Conservation (phyloP, 768 basidiomycete genomes). For the Boletus tylopilopsis region DNA sequence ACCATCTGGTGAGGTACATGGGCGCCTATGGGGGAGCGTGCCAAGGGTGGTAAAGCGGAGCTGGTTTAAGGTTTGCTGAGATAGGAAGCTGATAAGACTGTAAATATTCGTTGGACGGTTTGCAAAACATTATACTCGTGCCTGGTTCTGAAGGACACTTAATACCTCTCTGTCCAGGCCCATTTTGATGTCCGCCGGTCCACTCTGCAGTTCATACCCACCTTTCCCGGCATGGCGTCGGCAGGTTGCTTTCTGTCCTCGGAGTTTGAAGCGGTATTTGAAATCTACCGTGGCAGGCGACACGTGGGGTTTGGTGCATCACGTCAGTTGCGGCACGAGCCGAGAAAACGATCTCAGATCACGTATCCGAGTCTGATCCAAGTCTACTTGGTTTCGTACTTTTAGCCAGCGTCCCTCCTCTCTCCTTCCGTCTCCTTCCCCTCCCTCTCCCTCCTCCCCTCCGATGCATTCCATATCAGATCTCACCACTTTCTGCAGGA, state of each 20-base stretch:
- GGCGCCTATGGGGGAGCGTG: slow-evolving; percentile 16
- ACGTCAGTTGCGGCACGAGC: slow-evolving; percentile 20
- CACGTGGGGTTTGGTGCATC: slow-evolving; percentile 1
- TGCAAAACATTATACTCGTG: no score
- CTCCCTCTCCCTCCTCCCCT: not conserved
- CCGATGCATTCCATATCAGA: slow-evolving; percentile 82
- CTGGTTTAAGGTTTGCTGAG: slow-evolving; percentile 22
- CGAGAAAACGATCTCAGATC: slow-evolving; percentile 31
- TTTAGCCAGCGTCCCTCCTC: slow-evolving; percentile 13
- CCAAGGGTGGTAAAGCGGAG: slow-evolving; percentile 24
- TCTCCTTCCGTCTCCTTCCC: slow-evolving; percentile 9
- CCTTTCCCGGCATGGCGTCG: slow-evolving; percentile 8
- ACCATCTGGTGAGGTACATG: slow-evolving; percentile 21
- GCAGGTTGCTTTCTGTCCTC: slow-evolving; percentile 9
- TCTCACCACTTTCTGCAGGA: slow-evolving; percentile 80
- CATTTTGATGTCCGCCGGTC: not conserved
- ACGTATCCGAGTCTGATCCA: slow-evolving; percentile 11
- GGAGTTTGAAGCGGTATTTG: slow-evolving; percentile 13
- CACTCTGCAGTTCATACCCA: no score
- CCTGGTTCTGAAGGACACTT: no score
- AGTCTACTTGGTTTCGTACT: slow-evolving; percentile 11
- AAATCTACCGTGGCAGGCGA: slow-evolving; percentile 15
- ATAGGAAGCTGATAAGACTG: slow-evolving; percentile 22
- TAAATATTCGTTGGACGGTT: no score
- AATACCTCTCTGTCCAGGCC: no score